Conservation (phyloP, 495 filamentous ascomycete species). For the Lophiostoma macrostomum region DNA sequence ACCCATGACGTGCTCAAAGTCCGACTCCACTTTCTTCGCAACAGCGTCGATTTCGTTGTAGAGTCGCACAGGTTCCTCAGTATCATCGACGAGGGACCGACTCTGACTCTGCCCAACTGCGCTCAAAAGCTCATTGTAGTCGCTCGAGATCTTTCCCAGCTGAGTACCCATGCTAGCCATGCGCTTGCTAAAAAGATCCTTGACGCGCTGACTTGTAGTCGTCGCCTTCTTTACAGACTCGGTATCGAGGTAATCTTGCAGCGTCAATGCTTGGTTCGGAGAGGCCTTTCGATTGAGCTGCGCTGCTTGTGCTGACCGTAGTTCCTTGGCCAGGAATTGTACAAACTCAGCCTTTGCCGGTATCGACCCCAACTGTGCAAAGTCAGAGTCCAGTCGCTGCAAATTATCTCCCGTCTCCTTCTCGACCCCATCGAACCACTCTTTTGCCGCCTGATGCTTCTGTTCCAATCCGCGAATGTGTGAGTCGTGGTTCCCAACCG, state of each 20-base stretch:
- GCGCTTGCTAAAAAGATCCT: slow-evolving; percentile 53
- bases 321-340: slow-evolving; percentile 42
- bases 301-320: slow-evolving; percentile 20
- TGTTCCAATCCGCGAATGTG: slow-evolving; percentile 71
- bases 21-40: slow-evolving; percentile 78
- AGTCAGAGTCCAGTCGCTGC: slow-evolving; percentile 64
- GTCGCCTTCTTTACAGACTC: slow-evolving; percentile 65
- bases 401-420: slow-evolving; percentile 67
- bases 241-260: slow-evolving; percentile 71
- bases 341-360: slow-evolving; percentile 58
- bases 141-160: slow-evolving; percentile 52
- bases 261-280: slow-evolving; percentile 40
- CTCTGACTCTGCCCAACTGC: slow-evolving; percentile 40
- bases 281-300: slow-evolving; percentile 18
- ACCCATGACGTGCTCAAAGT: slow-evolving; percentile 74
- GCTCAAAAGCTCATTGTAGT: slow-evolving; percentile 51
- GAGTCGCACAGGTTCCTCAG: slow-evolving; percentile 53
- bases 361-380: slow-evolving; percentile 61
- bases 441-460: slow-evolving; percentile 67
- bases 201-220: slow-evolving; percentile 45
- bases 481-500: slow-evolving; percentile 74
- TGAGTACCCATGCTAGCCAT: slow-evolving; percentile 51
- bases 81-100: slow-evolving; percentile 36
- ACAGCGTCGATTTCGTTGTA: slow-evolving; percentile 83
- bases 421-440: slow-evolving; percentile 67